phyloP scores from a whole-genome alignment of 1,139 yeast species.

The Suhomyces maxii region DNA sequence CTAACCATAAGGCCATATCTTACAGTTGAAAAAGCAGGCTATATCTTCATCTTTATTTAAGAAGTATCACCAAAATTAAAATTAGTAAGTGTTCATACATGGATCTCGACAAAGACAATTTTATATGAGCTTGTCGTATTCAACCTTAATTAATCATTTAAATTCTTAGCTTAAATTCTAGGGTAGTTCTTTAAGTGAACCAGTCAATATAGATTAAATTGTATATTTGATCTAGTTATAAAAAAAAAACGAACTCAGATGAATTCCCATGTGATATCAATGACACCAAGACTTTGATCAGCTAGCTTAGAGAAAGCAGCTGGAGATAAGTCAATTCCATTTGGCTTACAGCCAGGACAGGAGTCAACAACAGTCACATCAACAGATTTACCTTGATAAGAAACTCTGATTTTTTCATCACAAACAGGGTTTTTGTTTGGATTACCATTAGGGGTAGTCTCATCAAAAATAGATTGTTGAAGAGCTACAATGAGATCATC shows the following conservation, averaged over 20 bases:
- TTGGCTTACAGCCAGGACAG: slow-evolving; percentile 39
- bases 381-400: slow-evolving; percentile 41
- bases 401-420: slow-evolving; percentile 42
- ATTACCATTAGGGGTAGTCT: slow-evolving; percentile 32
- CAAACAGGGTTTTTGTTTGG: slow-evolving; percentile 45
- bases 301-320: slow-evolving; percentile 41
- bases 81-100: no score
- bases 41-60: no score
- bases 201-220: not conserved
- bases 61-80: no score
- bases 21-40: no score
- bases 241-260: not conserved
- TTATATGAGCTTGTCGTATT: no score
- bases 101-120: no score
- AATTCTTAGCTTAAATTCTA: no score
- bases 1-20: no score
- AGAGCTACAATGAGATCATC: slow-evolving; percentile 50
- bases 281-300: slow-evolving; percentile 39
- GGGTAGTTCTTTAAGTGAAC: no score
- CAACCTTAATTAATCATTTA: no score
- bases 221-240: not conserved
- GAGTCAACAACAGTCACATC: slow-evolving; percentile 45
- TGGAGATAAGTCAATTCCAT: slow-evolving; percentile 49
- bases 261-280: slow-evolving; percentile 37
- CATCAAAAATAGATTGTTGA: slow-evolving; percentile 35